A percentile compares a stretch with the other conserved stretches of the same genome.
These are phyloP conservation scores for Sphenostylis stenocarpa DNA, from an alignment of 306 rosid genomes.

Conservation along the genomic window DNA sequence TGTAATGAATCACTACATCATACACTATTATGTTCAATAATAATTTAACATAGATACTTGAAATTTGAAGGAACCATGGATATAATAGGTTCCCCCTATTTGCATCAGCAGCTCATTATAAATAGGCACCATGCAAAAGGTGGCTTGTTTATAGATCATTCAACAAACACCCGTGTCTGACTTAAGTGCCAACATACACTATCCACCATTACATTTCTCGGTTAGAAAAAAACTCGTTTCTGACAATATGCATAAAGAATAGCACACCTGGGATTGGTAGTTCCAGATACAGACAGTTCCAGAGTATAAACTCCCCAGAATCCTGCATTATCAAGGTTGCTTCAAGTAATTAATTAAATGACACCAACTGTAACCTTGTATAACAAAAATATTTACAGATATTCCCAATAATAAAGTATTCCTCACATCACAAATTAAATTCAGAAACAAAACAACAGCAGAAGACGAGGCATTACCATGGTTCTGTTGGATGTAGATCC, in stretches of 20 bases:
- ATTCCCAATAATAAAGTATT: background rate
- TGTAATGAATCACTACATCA: slow-evolving; percentile 2
- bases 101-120: slow-evolving; percentile 28
- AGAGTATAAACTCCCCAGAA: slow-evolving; percentile 90
- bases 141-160: slow-evolving; percentile 39
- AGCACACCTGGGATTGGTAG: slow-evolving; percentile 91
- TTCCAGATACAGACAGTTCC: slow-evolving; percentile 98
- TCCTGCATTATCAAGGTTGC: slow-evolving; percentile 56
- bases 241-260: slow-evolving; percentile 15
- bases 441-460: slow-evolving; percentile 10
- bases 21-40: slow-evolving; percentile 11
- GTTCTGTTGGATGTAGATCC: slow-evolving; percentile 99
- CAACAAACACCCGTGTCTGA: slow-evolving; percentile 66
- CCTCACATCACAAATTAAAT: background rate
- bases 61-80: slow-evolving; percentile 26
- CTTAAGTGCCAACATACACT: slow-evolving; percentile 41
- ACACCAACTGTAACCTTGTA: slow-evolving; percentile 6
- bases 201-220: slow-evolving; percentile 23
- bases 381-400: slow-evolving; percentile 25
- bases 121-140: slow-evolving; percentile 56
- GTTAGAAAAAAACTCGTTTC: background rate
- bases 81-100: slow-evolving; percentile 25
- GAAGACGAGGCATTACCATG: slow-evolving; percentile 69
- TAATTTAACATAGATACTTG: slow-evolving; percentile 16
- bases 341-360: slow-evolving; percentile 24